Percentiles rank a stretch among this genome's conserved stretches.
These are phyloP conservation scores for Cytospora schulzeri DNA, from an alignment of 2,329 filamentous ascomycete genomes.

Conservation along the genomic window DNA sequence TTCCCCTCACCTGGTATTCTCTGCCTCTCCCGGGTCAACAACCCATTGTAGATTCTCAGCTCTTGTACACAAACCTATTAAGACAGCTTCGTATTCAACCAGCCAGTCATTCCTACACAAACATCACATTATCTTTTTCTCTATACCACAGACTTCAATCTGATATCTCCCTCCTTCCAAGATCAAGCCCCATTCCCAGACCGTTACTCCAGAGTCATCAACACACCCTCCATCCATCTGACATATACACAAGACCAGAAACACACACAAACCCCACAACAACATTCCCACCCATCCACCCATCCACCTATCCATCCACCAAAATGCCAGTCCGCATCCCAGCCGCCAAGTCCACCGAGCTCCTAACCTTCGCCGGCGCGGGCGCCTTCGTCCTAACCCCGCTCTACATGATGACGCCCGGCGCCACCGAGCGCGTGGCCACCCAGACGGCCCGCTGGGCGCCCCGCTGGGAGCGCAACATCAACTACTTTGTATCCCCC, in stretches of 20 bases:
- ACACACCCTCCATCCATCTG: background rate
- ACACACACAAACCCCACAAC: no score
- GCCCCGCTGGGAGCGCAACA: slow-evolving; percentile 61
- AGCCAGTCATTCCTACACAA: no score
- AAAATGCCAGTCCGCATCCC: slow-evolving; percentile 56
- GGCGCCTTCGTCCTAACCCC: slow-evolving; percentile 57
- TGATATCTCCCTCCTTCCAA: no score
- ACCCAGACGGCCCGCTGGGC: slow-evolving; percentile 60
- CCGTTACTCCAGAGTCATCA: no score
- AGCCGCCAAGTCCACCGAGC: slow-evolving; percentile 50
- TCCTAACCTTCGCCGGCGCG: slow-evolving; percentile 56
- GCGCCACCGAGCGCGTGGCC: slow-evolving; percentile 56
- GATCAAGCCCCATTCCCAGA: no score
- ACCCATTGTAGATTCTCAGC: background rate
- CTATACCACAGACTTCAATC: no score
- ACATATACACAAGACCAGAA: no score
- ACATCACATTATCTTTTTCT: no score
- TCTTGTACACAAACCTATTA: background rate
- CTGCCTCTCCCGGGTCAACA: background rate
- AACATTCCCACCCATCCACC: no score
- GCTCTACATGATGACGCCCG: slow-evolving; percentile 59
- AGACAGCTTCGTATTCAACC: no score
- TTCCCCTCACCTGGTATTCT: background rate
- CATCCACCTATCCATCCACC: background rate
- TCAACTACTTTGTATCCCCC: slow-evolving; percentile 54